phyloP scores from a whole-genome alignment of 768 basidiomycete species.

The Nidularia sp. region DNA sequence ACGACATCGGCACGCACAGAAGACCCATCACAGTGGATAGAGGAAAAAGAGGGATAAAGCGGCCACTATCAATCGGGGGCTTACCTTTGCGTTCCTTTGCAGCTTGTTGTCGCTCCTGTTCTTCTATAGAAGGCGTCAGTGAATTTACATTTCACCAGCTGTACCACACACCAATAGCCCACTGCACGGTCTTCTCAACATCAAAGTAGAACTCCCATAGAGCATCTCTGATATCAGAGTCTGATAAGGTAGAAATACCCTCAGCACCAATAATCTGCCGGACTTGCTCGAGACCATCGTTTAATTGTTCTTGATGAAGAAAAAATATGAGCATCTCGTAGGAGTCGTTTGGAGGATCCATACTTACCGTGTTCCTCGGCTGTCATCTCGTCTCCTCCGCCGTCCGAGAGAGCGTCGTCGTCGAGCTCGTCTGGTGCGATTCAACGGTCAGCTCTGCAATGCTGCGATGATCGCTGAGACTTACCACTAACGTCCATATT shows the following conservation, averaged over 20 bases:
- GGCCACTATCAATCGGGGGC: constrained; percentile 34
- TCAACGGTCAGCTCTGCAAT: too few species aligned
- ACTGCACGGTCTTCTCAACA: constrained; percentile 69
- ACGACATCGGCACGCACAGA: constrained; percentile 17
- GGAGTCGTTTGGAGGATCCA: neutral
- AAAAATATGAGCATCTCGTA: neutral
- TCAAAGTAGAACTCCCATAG: constrained; percentile 91
- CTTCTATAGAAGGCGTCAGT: constrained; percentile 42
- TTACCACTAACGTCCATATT: constrained; percentile 79
- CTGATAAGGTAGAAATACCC: constrained; percentile 62
- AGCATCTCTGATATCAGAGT: constrained; percentile 69
- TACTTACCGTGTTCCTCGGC: constrained; percentile 71
- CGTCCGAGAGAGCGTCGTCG: constrained; percentile 75
- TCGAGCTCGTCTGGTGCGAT: constrained; percentile 72
- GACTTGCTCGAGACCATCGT: constrained; percentile 66
- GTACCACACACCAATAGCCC: constrained; percentile 63
- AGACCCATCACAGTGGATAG: constrained; percentile 15
- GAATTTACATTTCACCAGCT: neutral
- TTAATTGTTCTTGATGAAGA: constrained; percentile 42
- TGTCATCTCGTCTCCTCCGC: constrained; percentile 77
- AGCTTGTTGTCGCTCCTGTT: constrained; percentile 57
- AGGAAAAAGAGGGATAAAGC: constrained; percentile 16
- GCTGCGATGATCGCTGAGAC: constrained; percentile 5
- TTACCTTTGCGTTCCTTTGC: constrained; percentile 85
- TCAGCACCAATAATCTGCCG: constrained; percentile 64